A percentile compares a stretch with the other conserved stretches of the same genome.
phyloP scores from a whole-genome alignment of 371 early-diverging fungal genomes.

The Mycotypha africana region DNA sequence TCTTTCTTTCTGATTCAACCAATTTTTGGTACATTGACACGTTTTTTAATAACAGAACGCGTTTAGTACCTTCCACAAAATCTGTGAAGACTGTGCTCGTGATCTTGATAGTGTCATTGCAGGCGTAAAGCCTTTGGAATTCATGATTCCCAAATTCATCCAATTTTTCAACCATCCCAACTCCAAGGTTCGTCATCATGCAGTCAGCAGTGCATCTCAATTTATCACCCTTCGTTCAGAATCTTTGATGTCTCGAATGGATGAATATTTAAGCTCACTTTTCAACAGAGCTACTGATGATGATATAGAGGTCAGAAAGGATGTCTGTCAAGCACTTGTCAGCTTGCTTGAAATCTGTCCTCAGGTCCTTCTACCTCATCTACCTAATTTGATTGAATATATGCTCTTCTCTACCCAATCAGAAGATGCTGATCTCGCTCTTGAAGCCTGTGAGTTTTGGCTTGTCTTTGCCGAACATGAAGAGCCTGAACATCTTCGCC shows the following conservation, averaged over 20 bases:
- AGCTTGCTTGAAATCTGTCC: constrained; percentile 80
- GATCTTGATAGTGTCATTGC: constrained; percentile 70
- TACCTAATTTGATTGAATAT: constrained; percentile 82
- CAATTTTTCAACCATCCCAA: constrained; percentile 73
- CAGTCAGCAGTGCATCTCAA: constrained; percentile 74
- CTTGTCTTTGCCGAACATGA: constrained; percentile 92
- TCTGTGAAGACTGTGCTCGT: constrained; percentile 87
- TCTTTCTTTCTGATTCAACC: no score
- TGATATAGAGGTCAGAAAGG: constrained; percentile 75
- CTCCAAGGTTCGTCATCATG: constrained; percentile 66
- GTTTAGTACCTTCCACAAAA: constrained; percentile 81
- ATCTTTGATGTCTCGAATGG: constrained; percentile 67
- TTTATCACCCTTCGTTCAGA: constrained; percentile 70
- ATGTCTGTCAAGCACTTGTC: constrained; percentile 91
- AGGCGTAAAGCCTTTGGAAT: constrained; percentile 70
- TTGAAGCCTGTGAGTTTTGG: constrained; percentile 98
- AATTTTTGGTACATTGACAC: background rate
- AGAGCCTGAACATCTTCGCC: constrained; percentile 70
- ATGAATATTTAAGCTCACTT: constrained; percentile 71
- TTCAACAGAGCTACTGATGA: constrained; percentile 79
- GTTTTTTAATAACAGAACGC: constrained; percentile 80
- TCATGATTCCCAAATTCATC: constrained; percentile 85
- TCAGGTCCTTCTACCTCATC: constrained; percentile 75
- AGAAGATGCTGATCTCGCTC: constrained; percentile 76
- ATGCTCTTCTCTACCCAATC: constrained; percentile 90